Percentiles rank a stretch among this genome's conserved stretches.
These are phyloP conservation scores for Ehretia macrophylla DNA, from an alignment of 257 asterid species.

Conservation along the genomic window DNA sequence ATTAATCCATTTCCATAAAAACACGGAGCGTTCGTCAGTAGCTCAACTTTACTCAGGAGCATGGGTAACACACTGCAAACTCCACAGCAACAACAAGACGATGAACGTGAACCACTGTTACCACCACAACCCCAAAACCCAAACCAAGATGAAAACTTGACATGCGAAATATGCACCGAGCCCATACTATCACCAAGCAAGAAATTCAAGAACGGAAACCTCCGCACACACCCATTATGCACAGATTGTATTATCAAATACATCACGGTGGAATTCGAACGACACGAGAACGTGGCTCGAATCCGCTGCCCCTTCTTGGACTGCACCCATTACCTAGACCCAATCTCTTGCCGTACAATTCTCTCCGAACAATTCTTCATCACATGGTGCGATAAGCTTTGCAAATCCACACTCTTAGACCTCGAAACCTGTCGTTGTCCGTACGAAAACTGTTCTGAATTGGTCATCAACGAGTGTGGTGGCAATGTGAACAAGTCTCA, in stretches of 20 bases:
- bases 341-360: slow-evolving; percentile 35
- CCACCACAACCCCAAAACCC: no score
- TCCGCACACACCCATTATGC: slow-evolving; percentile 50
- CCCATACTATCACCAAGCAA: slow-evolving; percentile 6
- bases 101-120: no score
- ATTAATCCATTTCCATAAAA: no score
- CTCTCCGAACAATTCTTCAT: slow-evolving; percentile 37
- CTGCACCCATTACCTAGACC: slow-evolving; percentile 55
- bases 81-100: neutral
- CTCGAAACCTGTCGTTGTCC: slow-evolving; percentile 51
- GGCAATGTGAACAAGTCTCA: slow-evolving; percentile 33
- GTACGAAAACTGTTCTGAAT: slow-evolving; percentile 39
- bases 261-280: slow-evolving; percentile 50
- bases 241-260: slow-evolving; percentile 56
- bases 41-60: no score
- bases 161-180: slow-evolving; percentile 29
- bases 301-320: no score
- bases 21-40: no score
- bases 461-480: slow-evolving; percentile 71
- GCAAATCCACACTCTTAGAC: slow-evolving; percentile 41
- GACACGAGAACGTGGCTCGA: slow-evolving; percentile 27
- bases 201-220: slow-evolving; percentile 3
- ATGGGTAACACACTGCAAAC: neutral
- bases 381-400: slow-evolving; percentile 66
- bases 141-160: slow-evolving; percentile 1